Conservation (phyloP, 257 asterid genomes). For the Ligustrum vulgare region DNA sequence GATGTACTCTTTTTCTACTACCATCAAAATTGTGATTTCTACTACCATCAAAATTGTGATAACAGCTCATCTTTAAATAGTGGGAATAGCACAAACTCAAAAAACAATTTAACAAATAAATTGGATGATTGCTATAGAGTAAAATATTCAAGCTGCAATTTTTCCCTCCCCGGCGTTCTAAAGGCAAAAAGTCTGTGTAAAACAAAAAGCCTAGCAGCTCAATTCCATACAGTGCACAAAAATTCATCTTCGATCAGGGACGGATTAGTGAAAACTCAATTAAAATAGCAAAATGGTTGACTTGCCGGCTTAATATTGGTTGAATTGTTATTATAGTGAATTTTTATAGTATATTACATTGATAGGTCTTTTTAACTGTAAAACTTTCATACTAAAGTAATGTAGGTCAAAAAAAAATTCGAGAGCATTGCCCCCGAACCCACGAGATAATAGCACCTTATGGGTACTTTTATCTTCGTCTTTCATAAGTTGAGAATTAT, state of each 20-base stretch:
- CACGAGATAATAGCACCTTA: too few relatives aligned
- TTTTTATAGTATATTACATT: too few relatives aligned
- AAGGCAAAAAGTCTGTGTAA: not conserved
- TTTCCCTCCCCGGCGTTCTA: not conserved
- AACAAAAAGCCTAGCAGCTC: not conserved
- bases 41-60: too few relatives aligned
- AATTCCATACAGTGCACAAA: not conserved
- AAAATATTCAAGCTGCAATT: not conserved
- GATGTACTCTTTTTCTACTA: not conserved
- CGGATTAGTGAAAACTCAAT: too few relatives aligned
- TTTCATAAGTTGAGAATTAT: slow-evolving; percentile 35
- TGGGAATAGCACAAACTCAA: not conserved
- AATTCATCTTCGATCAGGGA: too few relatives aligned
- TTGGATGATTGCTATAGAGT: not conserved
- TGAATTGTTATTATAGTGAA: too few relatives aligned
- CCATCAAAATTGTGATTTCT: not conserved
- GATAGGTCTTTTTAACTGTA: too few relatives aligned
- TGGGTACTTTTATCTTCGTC: slow-evolving; percentile 21
- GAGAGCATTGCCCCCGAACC: too few relatives aligned
- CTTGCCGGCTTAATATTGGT: too few relatives aligned
- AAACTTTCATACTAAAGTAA: too few relatives aligned
- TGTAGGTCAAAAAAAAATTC: too few relatives aligned
- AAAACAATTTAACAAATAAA: not conserved
- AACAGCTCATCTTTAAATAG: not conserved
- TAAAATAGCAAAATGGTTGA: too few relatives aligned